Evolutionary conservation across 495 filamentous ascomycete genomes (phyloP).

Genomic region (Podospora conica): DNA sequence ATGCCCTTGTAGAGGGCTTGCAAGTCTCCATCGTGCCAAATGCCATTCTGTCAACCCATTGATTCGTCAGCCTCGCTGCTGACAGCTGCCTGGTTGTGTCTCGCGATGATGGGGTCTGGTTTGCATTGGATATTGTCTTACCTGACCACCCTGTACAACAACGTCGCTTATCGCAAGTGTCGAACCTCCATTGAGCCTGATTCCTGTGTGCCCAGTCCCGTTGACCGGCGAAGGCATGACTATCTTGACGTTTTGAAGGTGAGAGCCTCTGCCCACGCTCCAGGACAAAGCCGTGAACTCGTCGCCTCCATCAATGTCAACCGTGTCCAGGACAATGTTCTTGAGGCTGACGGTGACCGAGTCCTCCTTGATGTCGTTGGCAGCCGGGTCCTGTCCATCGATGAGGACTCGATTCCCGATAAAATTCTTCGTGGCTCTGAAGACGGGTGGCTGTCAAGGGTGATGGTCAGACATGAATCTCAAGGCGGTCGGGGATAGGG

Average conservation of each 20-base stretch:
- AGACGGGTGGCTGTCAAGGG: constrained; percentile 40
- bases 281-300: constrained; percentile 58
- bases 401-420: constrained; percentile 32
- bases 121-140: constrained; percentile 6
- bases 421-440: constrained; percentile 52
- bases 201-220: constrained; percentile 52
- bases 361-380: constrained; percentile 24
- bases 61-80: not conserved
- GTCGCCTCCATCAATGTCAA: constrained; percentile 42
- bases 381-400: constrained; percentile 39
- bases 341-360: constrained; percentile 60
- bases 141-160: constrained; percentile 32
- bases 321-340: constrained; percentile 65
- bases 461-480: not conserved
- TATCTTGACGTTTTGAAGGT: constrained; percentile 65
- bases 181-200: constrained; percentile 53
- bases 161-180: constrained; percentile 33
- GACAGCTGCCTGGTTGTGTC: too few relatives aligned
- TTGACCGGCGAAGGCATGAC: constrained; percentile 45
- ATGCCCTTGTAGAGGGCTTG: constrained; percentile 67
- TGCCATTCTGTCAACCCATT: constrained; percentile 33
- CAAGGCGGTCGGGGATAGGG: not conserved
- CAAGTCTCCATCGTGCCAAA: constrained; percentile 57
- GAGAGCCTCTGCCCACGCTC: constrained; percentile 61
- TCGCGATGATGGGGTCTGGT: too few relatives aligned